Conservation (phyloP, 1,139 yeast genomes). For the Pichia sp. region DNA sequence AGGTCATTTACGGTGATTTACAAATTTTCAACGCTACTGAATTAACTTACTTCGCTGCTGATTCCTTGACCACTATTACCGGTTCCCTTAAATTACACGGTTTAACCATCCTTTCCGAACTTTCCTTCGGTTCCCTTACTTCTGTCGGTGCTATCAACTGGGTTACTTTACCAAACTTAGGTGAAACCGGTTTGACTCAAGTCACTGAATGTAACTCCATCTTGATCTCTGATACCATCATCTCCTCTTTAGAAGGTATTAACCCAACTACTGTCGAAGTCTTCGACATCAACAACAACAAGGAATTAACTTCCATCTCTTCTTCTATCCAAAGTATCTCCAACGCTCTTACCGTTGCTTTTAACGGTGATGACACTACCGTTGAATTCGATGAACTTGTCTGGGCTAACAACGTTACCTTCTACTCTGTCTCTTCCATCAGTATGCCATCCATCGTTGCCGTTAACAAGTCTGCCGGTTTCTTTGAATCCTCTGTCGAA, state of each 20-base stretch:
- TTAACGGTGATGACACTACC: constrained; percentile 76
- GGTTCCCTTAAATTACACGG: constrained; percentile 62
- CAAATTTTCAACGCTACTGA: constrained; percentile 61
- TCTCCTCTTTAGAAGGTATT: constrained; percentile 78
- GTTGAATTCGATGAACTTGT: constrained; percentile 65
- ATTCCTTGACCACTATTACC: constrained; percentile 69
- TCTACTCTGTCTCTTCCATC: constrained; percentile 75
- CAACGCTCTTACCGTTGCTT: constrained; percentile 71
- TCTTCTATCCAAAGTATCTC: constrained; percentile 76
- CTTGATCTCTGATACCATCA: constrained; percentile 82
- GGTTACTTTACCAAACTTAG: constrained; percentile 83
- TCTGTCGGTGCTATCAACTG: constrained; percentile 78
- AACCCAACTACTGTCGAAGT: constrained; percentile 67
- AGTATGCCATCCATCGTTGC: constrained; percentile 64
- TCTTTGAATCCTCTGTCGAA: constrained; percentile 63
- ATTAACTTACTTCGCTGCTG: constrained; percentile 69
- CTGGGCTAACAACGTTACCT: constrained; percentile 83
- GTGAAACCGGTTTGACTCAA: constrained; percentile 69
- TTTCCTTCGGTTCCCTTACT: constrained; percentile 76
- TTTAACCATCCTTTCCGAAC: constrained; percentile 64
- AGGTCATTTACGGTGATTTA: constrained; percentile 77
- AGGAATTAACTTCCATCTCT: constrained; percentile 64
- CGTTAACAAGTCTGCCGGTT: constrained; percentile 79
- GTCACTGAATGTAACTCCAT: constrained; percentile 73
- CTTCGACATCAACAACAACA: constrained; percentile 90